A percentile compares a stretch with the other conserved stretches of the same genome.
Conservation (phyloP, 352 stramenopile species). For the Pythium folliculosum region DNA sequence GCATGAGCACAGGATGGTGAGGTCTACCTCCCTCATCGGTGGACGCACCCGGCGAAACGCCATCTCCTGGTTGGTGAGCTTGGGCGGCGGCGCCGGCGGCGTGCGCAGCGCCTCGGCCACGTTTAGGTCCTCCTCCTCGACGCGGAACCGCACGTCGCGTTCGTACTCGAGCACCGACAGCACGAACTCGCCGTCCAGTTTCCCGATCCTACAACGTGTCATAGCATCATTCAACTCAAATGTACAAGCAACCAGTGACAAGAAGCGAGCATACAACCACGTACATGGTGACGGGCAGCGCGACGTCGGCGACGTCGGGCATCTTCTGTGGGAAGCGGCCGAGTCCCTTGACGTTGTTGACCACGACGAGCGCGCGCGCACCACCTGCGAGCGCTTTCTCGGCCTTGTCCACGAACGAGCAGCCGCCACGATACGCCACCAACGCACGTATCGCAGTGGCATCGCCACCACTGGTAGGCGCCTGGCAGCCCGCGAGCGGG, state of each 20-base stretch:
- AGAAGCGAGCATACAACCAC: not conserved
- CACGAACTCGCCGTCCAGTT: constrained; percentile 63
- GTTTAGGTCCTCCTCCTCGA: constrained; percentile 37
- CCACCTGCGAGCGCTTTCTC: constrained; percentile 34
- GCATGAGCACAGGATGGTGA: no score
- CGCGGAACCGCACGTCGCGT: constrained; percentile 16
- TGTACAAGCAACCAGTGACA: not conserved
- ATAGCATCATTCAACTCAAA: not conserved
- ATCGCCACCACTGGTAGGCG: constrained; percentile 14
- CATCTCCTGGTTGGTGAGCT: constrained; percentile 53
- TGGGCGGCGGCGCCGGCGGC: constrained; percentile 30
- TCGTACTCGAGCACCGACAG: constrained; percentile 65
- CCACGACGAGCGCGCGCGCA: constrained; percentile 46
- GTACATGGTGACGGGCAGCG: constrained; percentile 63
- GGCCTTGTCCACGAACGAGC: constrained; percentile 74
- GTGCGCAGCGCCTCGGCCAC: constrained; percentile 22
- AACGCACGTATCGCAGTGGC: constrained; percentile 7
- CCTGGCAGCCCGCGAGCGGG: constrained; percentile 46
- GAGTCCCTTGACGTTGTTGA: constrained; percentile 68
- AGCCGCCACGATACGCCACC: constrained; percentile 57
- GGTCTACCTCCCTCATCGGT: no score
- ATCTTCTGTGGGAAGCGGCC: constrained; percentile 51
- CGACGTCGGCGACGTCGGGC: constrained; percentile 32
- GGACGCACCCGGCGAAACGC: constrained; percentile 32
- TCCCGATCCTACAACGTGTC: constrained; percentile 42